Conservation (phyloP, 2,329 filamentous ascomycete species). For the Pyrenochaeta sp. region DNA sequence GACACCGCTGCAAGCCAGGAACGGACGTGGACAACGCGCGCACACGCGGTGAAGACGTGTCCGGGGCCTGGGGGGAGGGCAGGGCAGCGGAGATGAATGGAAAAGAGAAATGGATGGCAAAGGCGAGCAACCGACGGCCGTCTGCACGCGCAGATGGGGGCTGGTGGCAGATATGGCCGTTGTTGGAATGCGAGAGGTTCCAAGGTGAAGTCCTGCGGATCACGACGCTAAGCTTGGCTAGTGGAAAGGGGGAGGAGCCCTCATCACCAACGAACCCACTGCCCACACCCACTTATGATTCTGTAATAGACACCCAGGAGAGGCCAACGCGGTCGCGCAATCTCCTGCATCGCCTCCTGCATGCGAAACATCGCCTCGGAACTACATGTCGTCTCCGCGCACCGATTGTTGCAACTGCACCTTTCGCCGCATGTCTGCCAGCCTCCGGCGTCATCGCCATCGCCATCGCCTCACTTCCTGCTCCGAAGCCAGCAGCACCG, state of each 20-base stretch:
- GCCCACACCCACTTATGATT: conserved; percentile 13
- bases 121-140: conserved; percentile 19
- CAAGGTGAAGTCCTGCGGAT: conserved; percentile 22
- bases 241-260: conserved; percentile 24
- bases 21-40: conserved; percentile 37
- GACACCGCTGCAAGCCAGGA: conserved; percentile 31
- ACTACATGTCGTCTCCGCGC: conserved; percentile 9
- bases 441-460: conserved; percentile 39
- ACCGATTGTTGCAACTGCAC: conserved; percentile 12
- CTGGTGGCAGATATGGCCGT: conserved; percentile 34
- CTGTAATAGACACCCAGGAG: conserved; percentile 11
- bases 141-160: conserved; percentile 29
- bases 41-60: conserved; percentile 37
- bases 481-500: neutral
- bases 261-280: conserved; percentile 25
- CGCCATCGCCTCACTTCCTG: conserved; percentile 14
- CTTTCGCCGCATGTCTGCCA: conserved; percentile 22
- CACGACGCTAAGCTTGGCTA: conserved; percentile 19
- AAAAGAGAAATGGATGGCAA: conserved; percentile 18
- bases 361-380: neutral
- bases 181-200: conserved; percentile 36
- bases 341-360: conserved; percentile 10
- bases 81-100: conserved; percentile 7
- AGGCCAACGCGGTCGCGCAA: conserved; percentile 22
- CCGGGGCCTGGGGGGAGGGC: conserved; percentile 15